phyloP scores from a whole-genome alignment of 2,329 filamentous ascomycete genomes.

The Chalara sp. region DNA sequence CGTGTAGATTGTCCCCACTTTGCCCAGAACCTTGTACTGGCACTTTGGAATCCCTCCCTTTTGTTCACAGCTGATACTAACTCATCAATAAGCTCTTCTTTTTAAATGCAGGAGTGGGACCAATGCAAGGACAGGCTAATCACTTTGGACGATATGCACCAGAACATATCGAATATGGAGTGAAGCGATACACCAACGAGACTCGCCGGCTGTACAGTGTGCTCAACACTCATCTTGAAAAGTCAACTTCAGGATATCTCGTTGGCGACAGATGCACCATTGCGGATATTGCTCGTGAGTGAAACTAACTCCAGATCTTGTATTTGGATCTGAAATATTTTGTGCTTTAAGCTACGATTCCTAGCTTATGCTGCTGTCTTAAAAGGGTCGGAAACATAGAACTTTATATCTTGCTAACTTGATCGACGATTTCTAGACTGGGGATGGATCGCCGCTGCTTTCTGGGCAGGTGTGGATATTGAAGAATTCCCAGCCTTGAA shows the following conservation, averaged over 20 bases:
- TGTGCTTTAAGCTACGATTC: too few species aligned
- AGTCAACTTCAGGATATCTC: slow-evolving; percentile 48
- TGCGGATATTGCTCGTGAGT: slow-evolving; percentile 62
- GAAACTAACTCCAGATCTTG: too few species aligned
- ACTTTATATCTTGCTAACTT: too few species aligned
- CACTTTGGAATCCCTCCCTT: neutral
- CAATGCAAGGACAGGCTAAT: slow-evolving; percentile 80
- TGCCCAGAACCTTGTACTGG: neutral
- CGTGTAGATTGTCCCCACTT: slow-evolving; percentile 11
- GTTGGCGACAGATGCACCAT: slow-evolving; percentile 65
- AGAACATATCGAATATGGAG: slow-evolving; percentile 74
- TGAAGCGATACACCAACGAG: slow-evolving; percentile 78
- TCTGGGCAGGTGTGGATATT: slow-evolving; percentile 56
- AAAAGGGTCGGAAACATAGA: too few species aligned
- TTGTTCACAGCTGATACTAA: neutral
- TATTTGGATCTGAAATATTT: too few species aligned
- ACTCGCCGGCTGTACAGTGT: slow-evolving; percentile 75
- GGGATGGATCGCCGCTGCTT: slow-evolving; percentile 19
- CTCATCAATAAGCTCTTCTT: slow-evolving; percentile 43
- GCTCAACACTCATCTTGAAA: slow-evolving; percentile 63
- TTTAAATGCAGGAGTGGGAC: slow-evolving; percentile 74
- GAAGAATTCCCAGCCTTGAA: slow-evolving; percentile 69
- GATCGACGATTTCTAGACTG: slow-evolving; percentile 31
- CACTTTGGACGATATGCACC: slow-evolving; percentile 81
- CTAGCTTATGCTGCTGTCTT: too few species aligned